Base-by-base conservation (phyloP, 2,329 filamentous ascomycete species). In the Diaporthe eres region DNA sequence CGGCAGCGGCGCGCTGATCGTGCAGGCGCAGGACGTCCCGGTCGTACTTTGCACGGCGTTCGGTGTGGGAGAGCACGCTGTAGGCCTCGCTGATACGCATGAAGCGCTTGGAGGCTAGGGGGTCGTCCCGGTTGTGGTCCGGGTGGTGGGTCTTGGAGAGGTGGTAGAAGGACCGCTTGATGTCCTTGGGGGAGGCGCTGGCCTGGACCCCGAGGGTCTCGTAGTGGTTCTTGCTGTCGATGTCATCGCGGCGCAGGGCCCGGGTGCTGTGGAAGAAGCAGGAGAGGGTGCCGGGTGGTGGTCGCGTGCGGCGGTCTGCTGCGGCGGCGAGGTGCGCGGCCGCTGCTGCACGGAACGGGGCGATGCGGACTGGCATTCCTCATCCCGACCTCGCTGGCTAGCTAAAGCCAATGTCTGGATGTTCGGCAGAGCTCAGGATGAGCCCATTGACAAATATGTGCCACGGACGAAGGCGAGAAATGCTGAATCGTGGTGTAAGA, bases 91-190 rank as follows among this genome's bases (percentile, higher is more conserved):
- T 94, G 82, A 98, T 93, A 79, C 91, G 90, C 84, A 95, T 92
- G 88, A 98, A 99, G 82, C 93, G 94, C 75, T 90, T 86, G 5
- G 92, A 88, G 77, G 96, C 94, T 75, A 86, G 82, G 6, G 94
- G 93, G 84, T 98, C 93, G 79, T 90, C 82, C 76, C 90, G 94
- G 88, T 98, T 97, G 82, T 92, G 92, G 88, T 99, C 97, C 1
- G 97, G 97, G 85, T 99, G 97, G 89, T 98, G 93, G 72, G 90
- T 87, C 85, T 98, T 98, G 82, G 95, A 98, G 83, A 98, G 94
- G 77, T 90, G 85, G 89, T 98, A 98, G 90, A 98, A 99, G 79
- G 91, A 91, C 81, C 90, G 92, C 61, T 61, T 71, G 44, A 60
- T 44, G 8, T 51, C 34, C 53, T 58, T 57, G n/a, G 39, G 22